Evolutionary conservation across 352 stramenopile genomes (phyloP).

Genomic region (Pythium angustatum): DNA sequence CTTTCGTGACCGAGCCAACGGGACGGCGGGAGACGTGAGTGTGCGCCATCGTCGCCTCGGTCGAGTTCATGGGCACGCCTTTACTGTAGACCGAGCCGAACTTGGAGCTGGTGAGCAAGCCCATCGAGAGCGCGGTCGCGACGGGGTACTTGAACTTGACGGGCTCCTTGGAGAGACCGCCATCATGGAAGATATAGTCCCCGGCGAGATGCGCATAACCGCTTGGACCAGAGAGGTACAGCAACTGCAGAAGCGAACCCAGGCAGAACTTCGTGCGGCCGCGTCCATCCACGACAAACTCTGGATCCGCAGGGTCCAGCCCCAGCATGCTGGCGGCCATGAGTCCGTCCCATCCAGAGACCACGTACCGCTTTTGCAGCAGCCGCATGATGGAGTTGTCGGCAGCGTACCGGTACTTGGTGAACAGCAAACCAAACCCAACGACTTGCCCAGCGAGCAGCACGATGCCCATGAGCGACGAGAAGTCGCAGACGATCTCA

Average conservation of each 20-base stretch:
- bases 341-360: slow-evolving; percentile 53
- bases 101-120: slow-evolving; percentile 21
- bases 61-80: background rate
- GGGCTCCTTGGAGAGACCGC: slow-evolving; percentile 36
- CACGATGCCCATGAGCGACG: slow-evolving; percentile 39
- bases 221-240: slow-evolving; percentile 56
- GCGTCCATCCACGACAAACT: slow-evolving; percentile 29
- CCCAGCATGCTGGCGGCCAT: slow-evolving; percentile 39
- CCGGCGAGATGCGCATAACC: slow-evolving; percentile 41
- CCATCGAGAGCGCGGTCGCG: slow-evolving; percentile 38
- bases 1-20: background rate
- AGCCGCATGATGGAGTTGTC: slow-evolving; percentile 50
- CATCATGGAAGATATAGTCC: slow-evolving; percentile 52
- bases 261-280: slow-evolving; percentile 39
- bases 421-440: slow-evolving; percentile 35
- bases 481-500: slow-evolving; percentile 59
- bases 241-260: slow-evolving; percentile 44
- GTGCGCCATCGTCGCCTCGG: background rate
- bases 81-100: slow-evolving; percentile 13
- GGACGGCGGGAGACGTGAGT: background rate
- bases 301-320: slow-evolving; percentile 42
- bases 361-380: slow-evolving; percentile 49
- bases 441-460: slow-evolving; percentile 32
- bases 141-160: slow-evolving; percentile 38
- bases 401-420: slow-evolving; percentile 39